Conservation (phyloP, 2,329 filamentous ascomycete genomes). For the Aspergillus transmontanensis region DNA sequence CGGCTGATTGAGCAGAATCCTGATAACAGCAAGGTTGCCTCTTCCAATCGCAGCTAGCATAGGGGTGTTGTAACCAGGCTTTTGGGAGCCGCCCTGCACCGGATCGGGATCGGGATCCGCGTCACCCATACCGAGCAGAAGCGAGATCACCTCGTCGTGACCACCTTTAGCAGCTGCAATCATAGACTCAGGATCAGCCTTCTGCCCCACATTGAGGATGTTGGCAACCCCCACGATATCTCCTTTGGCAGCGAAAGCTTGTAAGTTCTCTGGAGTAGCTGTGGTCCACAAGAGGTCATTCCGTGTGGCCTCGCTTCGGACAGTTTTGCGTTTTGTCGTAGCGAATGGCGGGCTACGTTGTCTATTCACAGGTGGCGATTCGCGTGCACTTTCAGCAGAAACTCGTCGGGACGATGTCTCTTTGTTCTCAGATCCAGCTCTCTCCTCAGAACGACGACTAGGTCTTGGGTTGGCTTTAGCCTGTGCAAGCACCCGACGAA, state of each 20-base stretch:
- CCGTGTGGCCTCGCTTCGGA: conserved; percentile 52
- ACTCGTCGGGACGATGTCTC: conserved; percentile 45
- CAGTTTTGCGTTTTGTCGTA: conserved; percentile 46
- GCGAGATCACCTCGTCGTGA: conserved; percentile 82
- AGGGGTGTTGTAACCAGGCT: conserved; percentile 78
- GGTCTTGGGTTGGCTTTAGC: conserved; percentile 59
- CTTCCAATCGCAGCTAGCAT: conserved; percentile 94
- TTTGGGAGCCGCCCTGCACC: conserved; percentile 53
- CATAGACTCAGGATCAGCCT: conserved; percentile 79
- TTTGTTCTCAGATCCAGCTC: conserved; percentile 36
- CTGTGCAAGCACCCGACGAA: conserved; percentile 69
- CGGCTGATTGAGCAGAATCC: conserved; percentile 74
- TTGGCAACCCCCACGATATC: conserved; percentile 53
- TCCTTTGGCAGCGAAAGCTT: conserved; percentile 52
- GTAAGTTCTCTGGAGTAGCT: conserved; percentile 52
- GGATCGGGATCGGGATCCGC: conserved; percentile 71
- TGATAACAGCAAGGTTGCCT: conserved; percentile 80
- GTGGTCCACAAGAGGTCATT: conserved; percentile 55
- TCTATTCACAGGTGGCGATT: conserved; percentile 44
- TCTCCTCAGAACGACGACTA: conserved; percentile 48
- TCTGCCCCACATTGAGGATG: conserved; percentile 53
- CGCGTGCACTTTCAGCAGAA: conserved; percentile 49
- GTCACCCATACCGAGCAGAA: conserved; percentile 69
- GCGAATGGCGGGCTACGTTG: conserved; percentile 45
- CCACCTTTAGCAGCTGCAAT: conserved; percentile 91